Percentiles rank a stretch among this genome's conserved stretches.
Evolutionary conservation across 106 monocot genomes (phyloP).

Genomic region (Allium fistulosum): DNA sequence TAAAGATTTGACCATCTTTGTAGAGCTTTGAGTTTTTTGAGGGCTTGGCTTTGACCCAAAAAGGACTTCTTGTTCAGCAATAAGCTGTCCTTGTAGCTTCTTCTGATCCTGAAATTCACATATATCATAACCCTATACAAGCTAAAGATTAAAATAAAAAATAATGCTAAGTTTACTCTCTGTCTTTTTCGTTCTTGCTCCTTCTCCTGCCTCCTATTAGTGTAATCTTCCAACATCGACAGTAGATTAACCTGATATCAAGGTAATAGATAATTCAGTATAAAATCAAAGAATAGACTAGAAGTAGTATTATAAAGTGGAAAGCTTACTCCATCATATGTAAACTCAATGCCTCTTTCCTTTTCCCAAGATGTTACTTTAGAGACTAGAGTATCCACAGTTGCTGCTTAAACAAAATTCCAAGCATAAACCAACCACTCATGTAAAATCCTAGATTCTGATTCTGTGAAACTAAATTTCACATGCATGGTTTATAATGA

Average conservation of each 20-base stretch:
- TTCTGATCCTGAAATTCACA: constrained; percentile 43
- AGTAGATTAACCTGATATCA: constrained; percentile 40
- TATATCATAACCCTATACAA: not conserved
- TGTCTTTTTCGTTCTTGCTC: constrained; percentile 64
- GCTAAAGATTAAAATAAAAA: not conserved
- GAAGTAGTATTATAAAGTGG: not conserved
- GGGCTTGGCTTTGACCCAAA: constrained; percentile 27
- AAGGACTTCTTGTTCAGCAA: constrained; percentile 12
- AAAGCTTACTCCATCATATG: constrained; percentile 67
- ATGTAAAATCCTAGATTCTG: no score
- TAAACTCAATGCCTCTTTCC: constrained; percentile 58
- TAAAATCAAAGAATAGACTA: not conserved
- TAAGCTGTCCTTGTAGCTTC: constrained; percentile 50
- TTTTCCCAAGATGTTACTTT: constrained; percentile 72
- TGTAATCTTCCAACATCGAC: constrained; percentile 77
- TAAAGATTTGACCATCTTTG: constrained; percentile 16
- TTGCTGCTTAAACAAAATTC: constrained; percentile 22
- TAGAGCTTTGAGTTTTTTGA: constrained; percentile 10
- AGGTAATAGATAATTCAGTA: not conserved
- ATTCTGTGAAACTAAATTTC: no score
- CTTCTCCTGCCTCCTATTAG: constrained; percentile 51
- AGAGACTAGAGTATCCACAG: constrained; percentile 45
- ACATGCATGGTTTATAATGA: no score
- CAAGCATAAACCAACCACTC: no score
- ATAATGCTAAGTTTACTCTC: constrained; percentile 24